phyloP scores from a whole-genome alignment of 2,329 filamentous ascomycete genomes.

The Penicillium sp. region DNA sequence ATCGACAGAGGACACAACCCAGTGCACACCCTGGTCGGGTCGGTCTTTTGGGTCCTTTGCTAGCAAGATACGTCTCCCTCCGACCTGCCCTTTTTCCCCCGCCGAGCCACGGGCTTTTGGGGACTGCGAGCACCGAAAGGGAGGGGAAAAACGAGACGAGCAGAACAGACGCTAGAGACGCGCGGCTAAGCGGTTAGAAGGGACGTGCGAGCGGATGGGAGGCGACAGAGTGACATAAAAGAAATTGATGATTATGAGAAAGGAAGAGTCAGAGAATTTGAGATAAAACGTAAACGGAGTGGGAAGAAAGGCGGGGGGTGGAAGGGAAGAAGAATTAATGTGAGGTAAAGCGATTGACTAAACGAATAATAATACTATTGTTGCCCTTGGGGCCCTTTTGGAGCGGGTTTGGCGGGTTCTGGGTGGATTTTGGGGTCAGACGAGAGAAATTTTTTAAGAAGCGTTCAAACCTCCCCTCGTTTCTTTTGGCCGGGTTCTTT shows the following conservation, averaged over 20 bases:
- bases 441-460: not conserved
- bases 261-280: slow-evolving; percentile 31
- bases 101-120: slow-evolving; percentile 15
- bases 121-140: slow-evolving; percentile 1
- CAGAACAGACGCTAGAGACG: slow-evolving; percentile 36
- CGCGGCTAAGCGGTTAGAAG: slow-evolving; percentile 43
- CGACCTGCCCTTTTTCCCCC: slow-evolving; percentile 13
- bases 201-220: slow-evolving; percentile 42
- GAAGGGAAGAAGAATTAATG: slow-evolving; percentile 30
- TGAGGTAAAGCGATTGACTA: slow-evolving; percentile 48
- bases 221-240: slow-evolving; percentile 43
- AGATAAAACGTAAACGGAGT: slow-evolving; percentile 30
- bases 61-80: not conserved
- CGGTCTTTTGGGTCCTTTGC: not conserved
- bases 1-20: not conserved
- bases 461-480: not conserved
- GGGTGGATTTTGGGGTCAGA: slow-evolving; percentile 5
- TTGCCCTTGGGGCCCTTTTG: slow-evolving; percentile 13
- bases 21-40: not conserved
- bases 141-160: slow-evolving; percentile 10
- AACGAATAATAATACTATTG: slow-evolving; percentile 34
- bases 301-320: slow-evolving; percentile 20
- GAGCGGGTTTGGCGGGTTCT: slow-evolving; percentile 20
- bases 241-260: slow-evolving; percentile 38
- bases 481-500: slow-evolving; percentile 13